Evolutionary conservation across 768 basidiomycete species (phyloP), one percentile per base, ranked within the genome.

Genomic region (Lactarius sanguifluus): DNA sequence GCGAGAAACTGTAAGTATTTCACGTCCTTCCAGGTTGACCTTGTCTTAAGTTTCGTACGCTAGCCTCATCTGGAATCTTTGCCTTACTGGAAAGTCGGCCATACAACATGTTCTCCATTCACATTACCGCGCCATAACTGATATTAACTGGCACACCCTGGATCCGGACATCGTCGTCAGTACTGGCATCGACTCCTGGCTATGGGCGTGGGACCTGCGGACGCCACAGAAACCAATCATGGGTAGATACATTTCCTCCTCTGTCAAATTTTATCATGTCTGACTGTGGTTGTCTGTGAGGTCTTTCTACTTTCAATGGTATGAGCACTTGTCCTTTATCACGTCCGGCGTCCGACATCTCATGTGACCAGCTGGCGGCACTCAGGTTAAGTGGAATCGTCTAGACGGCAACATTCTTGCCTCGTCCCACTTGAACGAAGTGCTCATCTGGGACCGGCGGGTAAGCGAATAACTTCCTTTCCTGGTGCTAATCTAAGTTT

Each of bases 351-450:
- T 28, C 50, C 32, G 12, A 43, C 13, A 20, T 50, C 68, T 68
- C 57, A 50, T 69, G 6, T n/a, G 25, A 43, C 52, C 68, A 93
- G 93, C 88, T 20, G 88, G 85, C 18, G 94, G 92, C 1, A 98
- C 96, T 0, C 96, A 99, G 75, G 94, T 98, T 65, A 98, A 98
- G 76, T 99, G 94, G 94, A 98, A 96, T 74, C 82, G 92, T 16
- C 86, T 88, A 72, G 89, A 98, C 71, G 83, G 87, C 3, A 87
- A 97, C 67, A 78, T 97, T 6, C 81, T 99, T 0, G 96, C 97
- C 0, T 96, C 94, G 1, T 88, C 94, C 1, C 96, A 98, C 74
- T 82, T 85, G 60, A 89, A 92, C 69, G 85, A 91, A 71, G 91
- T 98, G 0, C 78, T 94, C 40, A 87, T 98, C 23, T 99, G 97